Evolutionary conservation across 2,329 filamentous ascomycete species (phyloP).

Genomic region (Setomelanomma holmii): DNA sequence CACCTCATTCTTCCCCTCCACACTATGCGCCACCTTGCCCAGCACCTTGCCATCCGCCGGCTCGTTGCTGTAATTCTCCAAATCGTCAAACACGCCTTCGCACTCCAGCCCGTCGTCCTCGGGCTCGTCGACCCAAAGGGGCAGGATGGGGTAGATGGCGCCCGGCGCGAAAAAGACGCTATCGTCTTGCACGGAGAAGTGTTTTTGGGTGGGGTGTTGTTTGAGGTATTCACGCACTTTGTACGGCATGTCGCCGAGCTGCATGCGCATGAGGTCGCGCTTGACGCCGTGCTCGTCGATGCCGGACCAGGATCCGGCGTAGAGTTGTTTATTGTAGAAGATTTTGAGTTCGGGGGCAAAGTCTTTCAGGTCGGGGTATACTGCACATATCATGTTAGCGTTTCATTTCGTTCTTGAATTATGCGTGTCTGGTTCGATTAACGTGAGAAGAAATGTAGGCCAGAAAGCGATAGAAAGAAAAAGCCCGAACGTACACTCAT

Average conservation of each 20-base stretch:
- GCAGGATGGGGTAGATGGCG: conserved; percentile 58
- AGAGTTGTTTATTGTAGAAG: conserved; percentile 46
- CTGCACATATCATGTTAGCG: neutral
- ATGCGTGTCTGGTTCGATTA: too few relatives aligned
- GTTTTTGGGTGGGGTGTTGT: conserved; percentile 50
- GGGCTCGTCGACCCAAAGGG: conserved; percentile 57
- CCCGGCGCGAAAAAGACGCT: conserved; percentile 62
- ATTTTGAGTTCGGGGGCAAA: conserved; percentile 45
- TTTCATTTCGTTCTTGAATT: too few relatives aligned
- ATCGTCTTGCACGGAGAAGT: conserved; percentile 51
- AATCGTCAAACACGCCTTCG: conserved; percentile 45
- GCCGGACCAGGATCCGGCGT: conserved; percentile 62
- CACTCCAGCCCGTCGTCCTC: conserved; percentile 49
- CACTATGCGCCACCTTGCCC: conserved; percentile 35
- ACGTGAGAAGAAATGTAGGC: too few relatives aligned
- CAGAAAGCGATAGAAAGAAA: neutral
- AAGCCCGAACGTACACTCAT: conserved; percentile 13
- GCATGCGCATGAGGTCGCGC: conserved; percentile 58
- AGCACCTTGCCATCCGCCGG: conserved; percentile 39
- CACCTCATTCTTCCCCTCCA: conserved; percentile 33
- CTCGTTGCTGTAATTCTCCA: conserved; percentile 41
- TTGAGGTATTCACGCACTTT: conserved; percentile 57
- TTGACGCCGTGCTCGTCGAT: conserved; percentile 61
- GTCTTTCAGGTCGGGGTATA: conserved; percentile 42
- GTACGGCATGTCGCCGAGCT: conserved; percentile 53